Percentiles rank a stretch among this genome's conserved stretches.
Conservation (phyloP, 768 basidiomycete genomes). For the Rhizopogon vulgaris region DNA sequence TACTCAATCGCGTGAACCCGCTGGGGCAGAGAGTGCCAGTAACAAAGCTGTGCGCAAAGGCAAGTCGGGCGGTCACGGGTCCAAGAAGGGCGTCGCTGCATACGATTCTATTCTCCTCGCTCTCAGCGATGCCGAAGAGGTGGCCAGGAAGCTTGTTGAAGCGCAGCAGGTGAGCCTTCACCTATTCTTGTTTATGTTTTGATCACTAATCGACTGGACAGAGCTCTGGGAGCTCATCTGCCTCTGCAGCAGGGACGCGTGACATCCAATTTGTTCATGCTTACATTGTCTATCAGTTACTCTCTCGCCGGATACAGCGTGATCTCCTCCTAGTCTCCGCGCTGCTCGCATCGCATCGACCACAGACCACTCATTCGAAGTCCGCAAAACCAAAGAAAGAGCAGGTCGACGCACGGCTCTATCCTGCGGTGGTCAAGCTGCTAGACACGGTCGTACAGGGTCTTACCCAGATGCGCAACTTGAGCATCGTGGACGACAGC, state of each 20-base stretch:
- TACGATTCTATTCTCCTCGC: constrained; percentile 84
- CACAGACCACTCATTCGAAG: constrained; percentile 12
- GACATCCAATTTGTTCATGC: constrained; percentile 84
- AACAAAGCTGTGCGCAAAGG: constrained; percentile 29
- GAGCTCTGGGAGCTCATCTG: constrained; percentile 34
- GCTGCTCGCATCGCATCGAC: constrained; percentile 41
- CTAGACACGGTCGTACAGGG: constrained; percentile 84
- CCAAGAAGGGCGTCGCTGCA: constrained; percentile 75
- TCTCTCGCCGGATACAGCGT: constrained; percentile 82
- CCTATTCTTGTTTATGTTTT: not conserved
- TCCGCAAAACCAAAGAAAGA: constrained; percentile 31
- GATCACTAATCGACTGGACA: constrained; percentile 17
- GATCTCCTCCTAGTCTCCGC: constrained; percentile 77
- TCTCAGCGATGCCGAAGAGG: constrained; percentile 84
- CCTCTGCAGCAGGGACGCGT: constrained; percentile 42
- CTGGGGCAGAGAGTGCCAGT: constrained; percentile 20
- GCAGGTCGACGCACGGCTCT: constrained; percentile 65
- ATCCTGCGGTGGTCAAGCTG: constrained; percentile 82
- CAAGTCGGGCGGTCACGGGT: constrained; percentile 32
- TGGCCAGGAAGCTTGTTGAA: constrained; percentile 74
- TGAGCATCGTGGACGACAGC: constrained; percentile 84
- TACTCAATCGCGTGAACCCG: constrained; percentile 25
- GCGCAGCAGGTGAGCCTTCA: constrained; percentile 63
- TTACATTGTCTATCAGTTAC: constrained; percentile 82
- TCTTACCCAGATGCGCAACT: constrained; percentile 73